A percentile compares a stretch with the other conserved stretches of the same genome.
These are phyloP conservation scores for Polytrichum commune DNA, from an alignment of 225 moss, liverwort and hornwort genomes.

Conservation along the genomic window DNA sequence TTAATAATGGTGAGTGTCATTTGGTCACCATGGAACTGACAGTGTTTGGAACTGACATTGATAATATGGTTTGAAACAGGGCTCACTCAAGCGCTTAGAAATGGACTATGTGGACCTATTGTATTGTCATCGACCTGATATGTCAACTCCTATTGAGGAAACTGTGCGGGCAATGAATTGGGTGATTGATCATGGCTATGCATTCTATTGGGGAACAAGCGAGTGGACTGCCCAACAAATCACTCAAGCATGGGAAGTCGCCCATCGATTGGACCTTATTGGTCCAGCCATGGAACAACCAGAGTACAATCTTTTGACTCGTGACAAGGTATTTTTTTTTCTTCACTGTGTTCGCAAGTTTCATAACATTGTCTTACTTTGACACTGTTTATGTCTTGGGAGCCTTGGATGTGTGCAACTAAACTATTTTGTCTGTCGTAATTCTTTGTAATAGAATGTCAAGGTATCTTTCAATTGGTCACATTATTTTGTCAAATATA, in stretches of 20 bases:
- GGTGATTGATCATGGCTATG: constrained; percentile 86
- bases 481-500: too few relatives aligned
- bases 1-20: too few relatives aligned
- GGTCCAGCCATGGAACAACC: constrained; percentile 94
- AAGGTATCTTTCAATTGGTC: too few relatives aligned
- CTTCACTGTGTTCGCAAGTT: neutral
- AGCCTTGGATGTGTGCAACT: too few relatives aligned
- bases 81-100: constrained; percentile 69
- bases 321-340: constrained; percentile 52
- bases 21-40: too few relatives aligned
- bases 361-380: too few relatives aligned
- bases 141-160: constrained; percentile 78
- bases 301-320: constrained; percentile 79
- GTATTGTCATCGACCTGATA: constrained; percentile 86
- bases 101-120: constrained; percentile 90
- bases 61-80: neutral
- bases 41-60: too few relatives aligned
- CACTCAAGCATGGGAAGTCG: constrained; percentile 93
- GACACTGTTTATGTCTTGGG: too few relatives aligned
- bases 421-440: too few relatives aligned
- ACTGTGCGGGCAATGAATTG: constrained; percentile 95
- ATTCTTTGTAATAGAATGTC: too few relatives aligned
- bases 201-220: constrained; percentile 97
- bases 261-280: constrained; percentile 64
- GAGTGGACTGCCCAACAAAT: constrained; percentile 94